These are phyloP conservation scores for Podila epigama DNA, from an alignment of 192 early-diverging fungal species.

Conservation along the genomic window DNA sequence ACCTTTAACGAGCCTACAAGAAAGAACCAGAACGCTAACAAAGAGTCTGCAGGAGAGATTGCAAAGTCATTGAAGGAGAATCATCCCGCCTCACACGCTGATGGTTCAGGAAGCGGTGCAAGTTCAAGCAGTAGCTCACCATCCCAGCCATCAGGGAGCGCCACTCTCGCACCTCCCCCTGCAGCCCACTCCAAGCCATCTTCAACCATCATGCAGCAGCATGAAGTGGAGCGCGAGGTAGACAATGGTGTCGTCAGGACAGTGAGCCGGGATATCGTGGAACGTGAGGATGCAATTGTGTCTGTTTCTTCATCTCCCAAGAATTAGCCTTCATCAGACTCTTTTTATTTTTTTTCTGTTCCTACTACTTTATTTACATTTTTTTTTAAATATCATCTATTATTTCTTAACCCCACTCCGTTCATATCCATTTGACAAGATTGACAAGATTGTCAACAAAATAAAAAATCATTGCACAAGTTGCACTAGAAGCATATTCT, in stretches of 20 bases:
- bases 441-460: too few relatives aligned
- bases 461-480: too few relatives aligned
- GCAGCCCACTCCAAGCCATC: constrained; percentile 1
- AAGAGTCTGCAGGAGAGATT: constrained; percentile 14
- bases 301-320: not conserved
- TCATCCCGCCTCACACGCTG: constrained; percentile 16
- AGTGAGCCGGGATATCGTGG: constrained; percentile 28
- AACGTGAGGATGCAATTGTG: not conserved
- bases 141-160: not conserved
- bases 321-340: not conserved
- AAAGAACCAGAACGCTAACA: not conserved
- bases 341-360: too few relatives aligned
- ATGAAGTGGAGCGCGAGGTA: constrained; percentile 35
- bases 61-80: constrained; percentile 12
- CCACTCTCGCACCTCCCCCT: not conserved
- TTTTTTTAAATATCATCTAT: too few relatives aligned
- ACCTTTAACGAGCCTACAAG: constrained; percentile 12
- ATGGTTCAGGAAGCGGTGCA: not conserved
- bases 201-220: constrained; percentile 11
- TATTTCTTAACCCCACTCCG: too few relatives aligned
- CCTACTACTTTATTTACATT: too few relatives aligned
- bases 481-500: too few relatives aligned
- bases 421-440: too few relatives aligned
- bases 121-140: not conserved
- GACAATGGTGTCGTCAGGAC: constrained; percentile 28